phyloP scores from a whole-genome alignment of 495 filamentous ascomycete genomes.

The Opeltia flavorubescens region DNA sequence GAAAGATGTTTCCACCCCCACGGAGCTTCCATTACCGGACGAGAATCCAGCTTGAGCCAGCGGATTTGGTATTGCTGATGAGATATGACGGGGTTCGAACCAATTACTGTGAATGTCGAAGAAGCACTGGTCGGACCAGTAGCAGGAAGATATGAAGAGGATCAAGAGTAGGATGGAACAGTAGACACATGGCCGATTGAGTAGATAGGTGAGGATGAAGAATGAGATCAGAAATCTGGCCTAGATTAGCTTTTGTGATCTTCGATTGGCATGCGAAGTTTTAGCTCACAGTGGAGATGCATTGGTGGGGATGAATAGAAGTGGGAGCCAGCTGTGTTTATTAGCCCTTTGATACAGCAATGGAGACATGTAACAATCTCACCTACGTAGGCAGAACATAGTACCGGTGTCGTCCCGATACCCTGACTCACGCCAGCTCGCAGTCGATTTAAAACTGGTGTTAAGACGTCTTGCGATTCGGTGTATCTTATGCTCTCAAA shows the following conservation, averaged over 20 bases:
- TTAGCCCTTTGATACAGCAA: neutral
- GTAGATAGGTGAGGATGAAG: conserved; percentile 77
- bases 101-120: conserved; percentile 73
- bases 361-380: conserved; percentile 13
- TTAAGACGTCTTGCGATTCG: too few species aligned
- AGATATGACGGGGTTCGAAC: conserved; percentile 53
- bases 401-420: too few species aligned
- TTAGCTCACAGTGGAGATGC: conserved; percentile 34
- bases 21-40: conserved; percentile 20
- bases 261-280: conserved; percentile 26
- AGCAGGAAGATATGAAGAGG: conserved; percentile 76
- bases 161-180: conserved; percentile 80
- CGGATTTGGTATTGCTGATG: conserved; percentile 18
- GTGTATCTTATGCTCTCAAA: too few species aligned
- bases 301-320: conserved; percentile 58
- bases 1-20: conserved; percentile 32
- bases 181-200: conserved; percentile 82
- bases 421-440: too few species aligned
- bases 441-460: too few species aligned
- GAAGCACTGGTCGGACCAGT: conserved; percentile 84
- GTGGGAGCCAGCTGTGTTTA: conserved; percentile 47
- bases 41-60: conserved; percentile 8
- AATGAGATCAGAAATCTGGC: conserved; percentile 82
- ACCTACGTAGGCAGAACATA: conserved; percentile 84
- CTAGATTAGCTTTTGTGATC: conserved; percentile 42